phyloP scores from a whole-genome alignment of 2,329 filamentous ascomycete genomes.

The Cladosporium sp. region DNA sequence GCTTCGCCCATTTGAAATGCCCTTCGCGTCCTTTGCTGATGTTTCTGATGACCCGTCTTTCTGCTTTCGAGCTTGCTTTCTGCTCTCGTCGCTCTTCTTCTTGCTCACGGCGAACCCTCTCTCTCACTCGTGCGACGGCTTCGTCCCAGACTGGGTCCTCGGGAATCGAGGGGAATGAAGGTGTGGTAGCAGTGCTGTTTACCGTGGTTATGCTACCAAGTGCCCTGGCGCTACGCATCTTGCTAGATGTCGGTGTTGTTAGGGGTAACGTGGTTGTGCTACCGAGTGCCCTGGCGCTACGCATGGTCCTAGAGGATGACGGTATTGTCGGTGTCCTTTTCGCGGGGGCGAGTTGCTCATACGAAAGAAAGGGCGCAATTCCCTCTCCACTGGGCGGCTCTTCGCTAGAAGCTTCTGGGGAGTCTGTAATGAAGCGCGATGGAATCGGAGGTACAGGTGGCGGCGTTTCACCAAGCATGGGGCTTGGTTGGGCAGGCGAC shows the following conservation, averaged over 20 bases:
- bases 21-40: conserved; percentile 12
- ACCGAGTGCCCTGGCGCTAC: neutral
- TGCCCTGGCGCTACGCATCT: neutral
- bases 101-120: conserved; percentile 7
- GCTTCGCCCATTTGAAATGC: conserved; percentile 18
- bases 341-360: neutral
- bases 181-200: neutral
- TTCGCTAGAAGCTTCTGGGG: neutral
- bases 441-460: conserved; percentile 14
- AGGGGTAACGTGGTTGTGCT: neutral
- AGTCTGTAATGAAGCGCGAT: neutral
- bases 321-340: neutral
- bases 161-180: conserved; percentile 2
- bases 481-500: neutral
- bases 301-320: neutral
- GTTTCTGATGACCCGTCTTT: conserved; percentile 2
- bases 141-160: conserved; percentile 6
- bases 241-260: neutral
- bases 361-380: conserved; percentile 9
- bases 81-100: conserved; percentile 14
- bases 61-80: conserved; percentile 11
- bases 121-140: conserved; percentile 8
- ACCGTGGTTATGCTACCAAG: neutral
- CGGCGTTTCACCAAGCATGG: neutral
- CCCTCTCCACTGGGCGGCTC: neutral